Evolutionary conservation across 208 protist species (phyloP).

Genomic region (Lotmaria passim): DNA sequence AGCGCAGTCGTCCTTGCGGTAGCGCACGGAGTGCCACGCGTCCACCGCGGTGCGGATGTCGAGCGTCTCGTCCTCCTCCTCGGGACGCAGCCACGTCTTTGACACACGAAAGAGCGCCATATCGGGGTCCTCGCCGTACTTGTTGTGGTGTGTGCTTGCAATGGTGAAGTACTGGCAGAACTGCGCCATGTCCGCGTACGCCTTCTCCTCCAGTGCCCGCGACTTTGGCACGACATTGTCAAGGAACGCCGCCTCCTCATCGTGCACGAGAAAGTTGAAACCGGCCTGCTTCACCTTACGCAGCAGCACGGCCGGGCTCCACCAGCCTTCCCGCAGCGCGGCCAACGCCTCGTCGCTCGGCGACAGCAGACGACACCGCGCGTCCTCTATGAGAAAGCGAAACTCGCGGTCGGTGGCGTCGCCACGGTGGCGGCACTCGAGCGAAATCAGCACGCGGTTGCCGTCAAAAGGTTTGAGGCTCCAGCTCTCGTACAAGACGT

Average conservation of each 20-base stretch:
- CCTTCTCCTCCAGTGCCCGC: conserved; percentile 73
- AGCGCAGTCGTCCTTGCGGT: conserved; percentile 73
- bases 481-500: conserved; percentile 91
- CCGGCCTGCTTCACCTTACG: conserved; percentile 79
- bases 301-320: conserved; percentile 80
- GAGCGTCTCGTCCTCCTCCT: conserved; percentile 51
- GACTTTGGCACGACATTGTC: conserved; percentile 77
- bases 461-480: conserved; percentile 70
- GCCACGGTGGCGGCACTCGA: conserved; percentile 78
- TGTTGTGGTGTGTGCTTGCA: conserved; percentile 84
- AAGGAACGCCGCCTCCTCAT: conserved; percentile 78
- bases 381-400: conserved; percentile 80
- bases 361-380: conserved; percentile 73
- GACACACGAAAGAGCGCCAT: conserved; percentile 92
- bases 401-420: conserved; percentile 90
- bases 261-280: conserved; percentile 86
- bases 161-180: conserved; percentile 84
- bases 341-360: conserved; percentile 83
- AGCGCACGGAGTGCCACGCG: conserved; percentile 77
- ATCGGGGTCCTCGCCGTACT: conserved; percentile 81
- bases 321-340: conserved; percentile 65
- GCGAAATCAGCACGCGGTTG: conserved; percentile 72
- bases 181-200: conserved; percentile 89
- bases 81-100: conserved; percentile 38
- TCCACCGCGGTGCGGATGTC: conserved; percentile 39